A percentile compares a stretch with the other conserved stretches of the same genome.
These are phyloP conservation scores for Torrubiellomyces zombiae DNA, from an alignment of 2,329 filamentous ascomycete genomes.

Conservation along the genomic window DNA sequence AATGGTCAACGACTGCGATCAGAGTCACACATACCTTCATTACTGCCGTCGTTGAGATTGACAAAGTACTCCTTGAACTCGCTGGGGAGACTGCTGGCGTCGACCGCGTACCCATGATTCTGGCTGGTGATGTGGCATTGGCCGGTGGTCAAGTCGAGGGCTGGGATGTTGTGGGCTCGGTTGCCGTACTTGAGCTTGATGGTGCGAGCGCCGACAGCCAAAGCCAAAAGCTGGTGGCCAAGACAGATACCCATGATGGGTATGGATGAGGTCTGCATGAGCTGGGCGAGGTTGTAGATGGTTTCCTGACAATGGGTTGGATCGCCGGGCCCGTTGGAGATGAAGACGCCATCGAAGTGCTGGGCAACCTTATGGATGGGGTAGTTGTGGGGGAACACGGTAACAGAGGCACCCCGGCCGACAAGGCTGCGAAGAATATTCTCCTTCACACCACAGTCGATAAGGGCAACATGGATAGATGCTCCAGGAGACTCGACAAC, in stretches of 20 bases:
- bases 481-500: slow-evolving; percentile 75
- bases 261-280: slow-evolving; percentile 82
- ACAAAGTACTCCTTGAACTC: slow-evolving; percentile 98
- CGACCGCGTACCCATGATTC: slow-evolving; percentile 96
- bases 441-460: slow-evolving; percentile 99
- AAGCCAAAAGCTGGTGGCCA: slow-evolving; percentile 86
- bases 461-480: slow-evolving; percentile 77
- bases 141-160: slow-evolving; percentile 82
- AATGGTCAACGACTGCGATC: background rate
- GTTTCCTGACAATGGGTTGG: slow-evolving; percentile 93
- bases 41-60: slow-evolving; percentile 93
- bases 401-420: slow-evolving; percentile 78
- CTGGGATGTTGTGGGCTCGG: slow-evolving; percentile 95
- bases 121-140: slow-evolving; percentile 98
- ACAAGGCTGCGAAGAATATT: slow-evolving; percentile 95
- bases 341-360: slow-evolving; percentile 97
- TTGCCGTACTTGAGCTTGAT: slow-evolving; percentile 99
- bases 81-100: slow-evolving; percentile 59
- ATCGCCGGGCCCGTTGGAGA: slow-evolving; percentile 96
- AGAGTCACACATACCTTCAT: slow-evolving; percentile 47
- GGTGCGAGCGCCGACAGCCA: slow-evolving; percentile 75
- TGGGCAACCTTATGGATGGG: slow-evolving; percentile 96
- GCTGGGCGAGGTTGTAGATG: slow-evolving; percentile 74
- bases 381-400: slow-evolving; percentile 91
- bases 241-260: slow-evolving; percentile 97